Base-by-base conservation (phyloP, 495 filamentous ascomycete species). In the Penicillium coffeae region DNA sequence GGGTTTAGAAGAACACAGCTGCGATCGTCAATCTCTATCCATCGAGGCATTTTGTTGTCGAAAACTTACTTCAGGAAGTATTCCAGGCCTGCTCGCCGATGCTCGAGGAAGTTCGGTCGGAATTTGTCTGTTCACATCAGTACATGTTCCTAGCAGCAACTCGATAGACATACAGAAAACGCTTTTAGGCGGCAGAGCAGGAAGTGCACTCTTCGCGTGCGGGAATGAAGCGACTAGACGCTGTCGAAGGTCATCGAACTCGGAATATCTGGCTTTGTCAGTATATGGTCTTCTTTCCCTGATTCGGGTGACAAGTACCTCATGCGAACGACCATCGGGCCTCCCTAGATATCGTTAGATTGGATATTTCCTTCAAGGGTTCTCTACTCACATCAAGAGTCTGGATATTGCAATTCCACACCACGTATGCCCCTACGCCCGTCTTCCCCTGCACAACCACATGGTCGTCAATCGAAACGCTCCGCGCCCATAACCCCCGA, bases 321-420 rank as follows among this genome's bases (percentile, higher is more conserved):
- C 70, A 85, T 81, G 15, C 78, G 73, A 40, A 85, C 72, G 40
- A 72, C 72, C 54, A 86, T 80, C 13, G 76, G 72, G 25, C 81
- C 82, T 13, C 81, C 80, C 78, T 84, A n/a, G n/a, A n/a, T n/a
- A n/a, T n/a, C n/a, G n/a, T n/a, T n/a, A n/a, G n/a, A n/a, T n/a
- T n/a, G n/a, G n/a, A n/a, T n/a, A n/a, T n/a, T n/a, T n/a, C n/a
- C n/a, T n/a, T n/a, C n/a, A n/a, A n/a, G n/a, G n/a, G n/a, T n/a
- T n/a, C n/a, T n/a, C n/a, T 27, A 76, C 79, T 58, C 53, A 86
- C 85, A 70, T 88, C 80, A 22, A 88, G 70, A 2, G 85, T 88
- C 56, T 84, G 76, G 30, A 89, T 77, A 21, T 63, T 80, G 56
- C 82, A 86, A 61, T 83, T 84, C 86, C 86, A 89, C 14, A 87